These are phyloP conservation scores for Fusarium zealandicum DNA, from an alignment of 2,329 filamentous ascomycete species.

Conservation along the genomic window DNA sequence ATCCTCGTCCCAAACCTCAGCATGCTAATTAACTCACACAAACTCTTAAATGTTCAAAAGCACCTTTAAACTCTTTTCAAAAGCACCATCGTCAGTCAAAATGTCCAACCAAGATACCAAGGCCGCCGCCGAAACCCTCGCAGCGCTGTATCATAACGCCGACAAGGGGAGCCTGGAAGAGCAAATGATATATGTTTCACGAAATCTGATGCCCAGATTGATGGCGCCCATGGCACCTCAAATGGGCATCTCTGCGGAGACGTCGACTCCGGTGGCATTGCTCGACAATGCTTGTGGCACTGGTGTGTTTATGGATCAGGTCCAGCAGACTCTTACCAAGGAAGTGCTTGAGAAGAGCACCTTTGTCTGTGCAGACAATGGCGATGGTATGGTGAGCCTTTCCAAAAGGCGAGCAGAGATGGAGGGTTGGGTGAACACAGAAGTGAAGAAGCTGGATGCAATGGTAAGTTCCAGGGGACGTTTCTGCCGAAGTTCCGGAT, in stretches of 20 bases:
- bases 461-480: constrained; percentile 46
- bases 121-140: constrained; percentile 19
- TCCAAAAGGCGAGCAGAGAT: constrained; percentile 48
- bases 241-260: constrained; percentile 34
- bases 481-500: accelerated
- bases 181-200: constrained; percentile 31
- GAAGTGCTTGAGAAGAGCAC: constrained; percentile 52
- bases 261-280: constrained; percentile 47
- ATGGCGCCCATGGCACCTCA: constrained; percentile 35
- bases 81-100: background rate
- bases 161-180: constrained; percentile 19
- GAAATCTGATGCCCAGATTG: constrained; percentile 26
- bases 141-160: constrained; percentile 27
- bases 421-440: constrained; percentile 56
- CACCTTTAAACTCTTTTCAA: background rate
- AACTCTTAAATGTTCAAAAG: background rate
- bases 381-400: constrained; percentile 51
- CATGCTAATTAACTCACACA: background rate
- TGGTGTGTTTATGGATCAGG: constrained; percentile 56
- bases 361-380: constrained; percentile 59
- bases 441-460: constrained; percentile 55
- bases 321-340: constrained; percentile 51
- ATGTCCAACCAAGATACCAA: constrained; percentile 17
- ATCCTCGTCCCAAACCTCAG: background rate
- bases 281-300: constrained; percentile 63